A percentile compares a stretch with the other conserved stretches of the same genome.
Conservation (phyloP, 2,329 filamentous ascomycete species). For the Ophiostoma montium region DNA sequence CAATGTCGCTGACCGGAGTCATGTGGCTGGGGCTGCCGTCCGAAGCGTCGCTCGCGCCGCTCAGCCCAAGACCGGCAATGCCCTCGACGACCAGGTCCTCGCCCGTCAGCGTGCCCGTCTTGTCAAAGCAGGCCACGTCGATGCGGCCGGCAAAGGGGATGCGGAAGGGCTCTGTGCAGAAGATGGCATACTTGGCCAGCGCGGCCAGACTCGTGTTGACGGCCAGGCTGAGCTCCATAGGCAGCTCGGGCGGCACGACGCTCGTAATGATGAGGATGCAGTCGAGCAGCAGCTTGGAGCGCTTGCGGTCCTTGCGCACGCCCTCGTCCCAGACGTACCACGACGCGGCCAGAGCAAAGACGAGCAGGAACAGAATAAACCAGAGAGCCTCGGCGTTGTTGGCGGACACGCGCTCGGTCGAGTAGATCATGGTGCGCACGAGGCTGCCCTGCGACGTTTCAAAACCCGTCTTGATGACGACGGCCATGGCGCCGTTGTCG, state of each 20-base stretch:
- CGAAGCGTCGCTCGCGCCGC: conserved; percentile 37
- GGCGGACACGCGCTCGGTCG: conserved; percentile 95
- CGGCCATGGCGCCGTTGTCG: conserved; percentile 83
- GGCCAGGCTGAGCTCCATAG: conserved; percentile 93
- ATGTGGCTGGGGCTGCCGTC: conserved; percentile 77
- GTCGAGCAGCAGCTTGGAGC: conserved; percentile 91
- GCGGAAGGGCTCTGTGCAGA: conserved; percentile 96
- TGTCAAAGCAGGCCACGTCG: conserved; percentile 95
- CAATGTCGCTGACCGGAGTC: conserved; percentile 53
- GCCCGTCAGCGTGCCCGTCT: conserved; percentile 91
- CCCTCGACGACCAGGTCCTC: conserved; percentile 96
- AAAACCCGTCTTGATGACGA: conserved; percentile 95
- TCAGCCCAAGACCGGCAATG: conserved; percentile 72
- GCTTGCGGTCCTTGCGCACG: conserved; percentile 85
- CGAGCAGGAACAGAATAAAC: conserved; percentile 90
- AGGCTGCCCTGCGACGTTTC: conserved; percentile 97
- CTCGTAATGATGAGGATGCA: conserved; percentile 97
- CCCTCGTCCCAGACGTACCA: conserved; percentile 99
- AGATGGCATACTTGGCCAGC: conserved; percentile 89
- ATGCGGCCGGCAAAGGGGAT: conserved; percentile 94
- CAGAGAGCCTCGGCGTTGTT: conserved; percentile 94
- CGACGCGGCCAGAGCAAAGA: conserved; percentile 92
- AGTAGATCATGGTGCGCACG: conserved; percentile 98
- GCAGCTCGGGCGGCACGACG: conserved; percentile 93
- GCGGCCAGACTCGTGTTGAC: conserved; percentile 96